phyloP scores from a whole-genome alignment of 2,329 filamentous ascomycete genomes.

The Fusarium hainanense region DNA sequence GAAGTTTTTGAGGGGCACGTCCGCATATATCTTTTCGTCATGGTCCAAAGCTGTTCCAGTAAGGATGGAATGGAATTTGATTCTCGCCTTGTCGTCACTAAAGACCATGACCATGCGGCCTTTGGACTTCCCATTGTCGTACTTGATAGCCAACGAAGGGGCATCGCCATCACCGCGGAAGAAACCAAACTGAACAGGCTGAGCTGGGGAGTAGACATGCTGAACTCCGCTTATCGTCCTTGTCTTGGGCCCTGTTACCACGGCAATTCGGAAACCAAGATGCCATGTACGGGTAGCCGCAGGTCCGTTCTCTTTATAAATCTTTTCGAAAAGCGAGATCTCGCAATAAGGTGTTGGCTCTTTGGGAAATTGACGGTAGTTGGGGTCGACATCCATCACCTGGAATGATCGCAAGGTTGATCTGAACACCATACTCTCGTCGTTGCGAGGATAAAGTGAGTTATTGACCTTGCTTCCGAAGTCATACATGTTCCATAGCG shows the following conservation, averaged over 20 bases:
- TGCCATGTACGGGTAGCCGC: slow-evolving; percentile 79
- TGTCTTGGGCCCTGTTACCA: slow-evolving; percentile 80
- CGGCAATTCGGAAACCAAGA: slow-evolving; percentile 80
- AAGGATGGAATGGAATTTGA: slow-evolving; percentile 76
- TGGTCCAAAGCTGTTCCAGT: slow-evolving; percentile 76
- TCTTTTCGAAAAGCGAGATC: slow-evolving; percentile 79
- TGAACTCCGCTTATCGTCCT: slow-evolving; percentile 82
- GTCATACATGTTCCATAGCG: slow-evolving; percentile 85
- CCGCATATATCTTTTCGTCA: slow-evolving; percentile 76
- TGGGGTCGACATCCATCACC: slow-evolving; percentile 79
- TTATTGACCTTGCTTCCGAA: slow-evolving; percentile 82
- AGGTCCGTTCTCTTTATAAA: slow-evolving; percentile 74
- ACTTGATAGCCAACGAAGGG: slow-evolving; percentile 76
- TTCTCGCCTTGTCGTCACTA: slow-evolving; percentile 75
- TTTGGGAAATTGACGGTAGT: slow-evolving; percentile 77
- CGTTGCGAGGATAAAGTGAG: slow-evolving; percentile 73
- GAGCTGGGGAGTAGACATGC: slow-evolving; percentile 72
- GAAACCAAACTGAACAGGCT: slow-evolving; percentile 82
- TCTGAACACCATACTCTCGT: slow-evolving; percentile 77
- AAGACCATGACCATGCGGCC: slow-evolving; percentile 84
- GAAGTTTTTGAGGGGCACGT: slow-evolving; percentile 74
- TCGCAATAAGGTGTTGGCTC: slow-evolving; percentile 79
- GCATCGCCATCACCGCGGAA: slow-evolving; percentile 76
- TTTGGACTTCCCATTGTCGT: slow-evolving; percentile 72
- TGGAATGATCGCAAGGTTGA: slow-evolving; percentile 79